Evolutionary conservation across 208 protist species (phyloP).

Genomic region (Trypanosoma avium): DNA sequence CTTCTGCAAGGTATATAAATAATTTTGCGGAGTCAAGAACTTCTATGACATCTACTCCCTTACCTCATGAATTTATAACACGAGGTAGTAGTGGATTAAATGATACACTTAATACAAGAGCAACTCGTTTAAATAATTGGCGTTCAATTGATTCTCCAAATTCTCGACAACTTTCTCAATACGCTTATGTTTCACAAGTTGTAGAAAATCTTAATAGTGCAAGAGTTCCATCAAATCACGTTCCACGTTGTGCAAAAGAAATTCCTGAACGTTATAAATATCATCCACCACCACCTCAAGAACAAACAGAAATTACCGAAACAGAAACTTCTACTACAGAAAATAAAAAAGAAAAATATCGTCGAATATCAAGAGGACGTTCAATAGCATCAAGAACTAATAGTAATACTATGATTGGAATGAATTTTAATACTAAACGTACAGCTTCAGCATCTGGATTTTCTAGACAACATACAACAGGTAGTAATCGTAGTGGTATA

Average conservation of each 20-base stretch:
- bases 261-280: slow-evolving; percentile 67
- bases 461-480: background rate
- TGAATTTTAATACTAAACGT: background rate
- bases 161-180: slow-evolving; percentile 12
- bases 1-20: too few species aligned
- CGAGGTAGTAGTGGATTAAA: too few species aligned
- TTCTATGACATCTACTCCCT: too few species aligned
- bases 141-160: too few species aligned
- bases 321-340: background rate
- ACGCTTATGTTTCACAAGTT: background rate
- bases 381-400: background rate
- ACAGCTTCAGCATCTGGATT: background rate
- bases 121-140: too few species aligned
- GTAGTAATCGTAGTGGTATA: background rate
- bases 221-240: slow-evolving; percentile 12
- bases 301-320: background rate
- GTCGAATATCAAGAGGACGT: background rate
- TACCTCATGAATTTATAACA: too few species aligned
- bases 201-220: slow-evolving; percentile 7
- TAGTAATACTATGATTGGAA: background rate
- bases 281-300: slow-evolving; percentile 23
- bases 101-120: too few species aligned
- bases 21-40: too few species aligned
- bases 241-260: slow-evolving; percentile 39
- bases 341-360: background rate